Conservation (phyloP, 106 monocot species). For the Allium sativum region DNA sequence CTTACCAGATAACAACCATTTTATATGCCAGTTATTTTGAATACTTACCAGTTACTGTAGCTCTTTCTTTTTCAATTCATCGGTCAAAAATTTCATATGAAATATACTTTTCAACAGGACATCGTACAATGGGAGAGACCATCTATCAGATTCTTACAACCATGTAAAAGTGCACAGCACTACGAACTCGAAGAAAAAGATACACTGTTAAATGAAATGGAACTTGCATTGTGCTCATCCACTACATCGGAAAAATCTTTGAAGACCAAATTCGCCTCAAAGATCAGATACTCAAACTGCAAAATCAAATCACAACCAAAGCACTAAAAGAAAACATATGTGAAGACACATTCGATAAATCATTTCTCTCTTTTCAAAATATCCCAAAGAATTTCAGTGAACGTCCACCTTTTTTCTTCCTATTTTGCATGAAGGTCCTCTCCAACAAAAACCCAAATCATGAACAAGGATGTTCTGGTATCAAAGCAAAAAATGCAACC, state of each 20-base stretch:
- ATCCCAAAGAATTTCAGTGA: constrained; percentile 9
- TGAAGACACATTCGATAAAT: constrained; percentile 8
- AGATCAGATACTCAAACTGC: constrained; percentile 12
- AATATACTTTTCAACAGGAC: too few relatives aligned
- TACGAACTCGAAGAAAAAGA: constrained; percentile 22
- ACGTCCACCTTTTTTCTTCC: constrained; percentile 43
- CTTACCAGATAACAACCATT: too few relatives aligned
- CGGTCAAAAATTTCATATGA: too few relatives aligned
- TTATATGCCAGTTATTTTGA: too few relatives aligned
- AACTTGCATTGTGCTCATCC: constrained; percentile 25
- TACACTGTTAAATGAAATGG: constrained; percentile 44
- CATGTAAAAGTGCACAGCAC: background rate
- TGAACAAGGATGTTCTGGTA: constrained; percentile 10
- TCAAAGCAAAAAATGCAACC: constrained; percentile 1
- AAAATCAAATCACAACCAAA: constrained; percentile 19
- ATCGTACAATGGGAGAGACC: constrained; percentile 42
- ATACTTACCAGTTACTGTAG: too few relatives aligned
- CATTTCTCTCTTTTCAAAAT: background rate
- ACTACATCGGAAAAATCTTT: constrained; percentile 10
- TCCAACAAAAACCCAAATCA: background rate
- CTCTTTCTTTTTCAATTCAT: too few relatives aligned
- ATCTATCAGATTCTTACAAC: constrained; percentile 12
- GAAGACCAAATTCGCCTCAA: constrained; percentile 3
- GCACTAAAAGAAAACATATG: constrained; percentile 9
- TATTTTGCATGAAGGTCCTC: constrained; percentile 44